Evolutionary conservation across 306 rosid species (phyloP).

Genomic region (Cicer judaicum): DNA sequence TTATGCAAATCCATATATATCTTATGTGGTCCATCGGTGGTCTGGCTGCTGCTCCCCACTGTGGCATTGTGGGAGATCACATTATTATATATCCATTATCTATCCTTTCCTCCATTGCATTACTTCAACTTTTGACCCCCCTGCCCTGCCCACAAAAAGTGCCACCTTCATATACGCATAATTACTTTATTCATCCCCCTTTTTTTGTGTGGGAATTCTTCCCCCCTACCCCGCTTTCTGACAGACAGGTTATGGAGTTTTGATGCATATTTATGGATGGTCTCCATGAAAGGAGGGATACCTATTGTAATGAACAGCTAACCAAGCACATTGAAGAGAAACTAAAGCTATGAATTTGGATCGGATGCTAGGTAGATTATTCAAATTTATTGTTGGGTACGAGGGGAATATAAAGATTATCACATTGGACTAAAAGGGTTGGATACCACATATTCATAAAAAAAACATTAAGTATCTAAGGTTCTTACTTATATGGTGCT

Average conservation of each 20-base stretch:
- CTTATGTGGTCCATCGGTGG: slow-evolving; percentile 46
- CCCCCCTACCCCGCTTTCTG: slow-evolving; percentile 3
- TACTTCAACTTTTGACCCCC: slow-evolving; percentile 42
- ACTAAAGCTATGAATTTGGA: background rate
- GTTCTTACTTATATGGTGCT: too few relatives aligned
- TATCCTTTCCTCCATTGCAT: slow-evolving; percentile 31
- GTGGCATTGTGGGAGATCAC: slow-evolving; percentile 39
- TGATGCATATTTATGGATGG: slow-evolving; percentile 22
- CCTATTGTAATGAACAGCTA: background rate
- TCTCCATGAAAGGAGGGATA: too few relatives aligned
- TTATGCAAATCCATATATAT: slow-evolving; percentile 23
- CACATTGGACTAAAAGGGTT: too few relatives aligned
- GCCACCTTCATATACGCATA: slow-evolving; percentile 36
- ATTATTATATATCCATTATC: slow-evolving; percentile 18
- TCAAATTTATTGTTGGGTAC: too few relatives aligned
- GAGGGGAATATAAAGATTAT: too few relatives aligned
- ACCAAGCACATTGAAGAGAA: background rate
- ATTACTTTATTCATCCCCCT: slow-evolving; percentile 33
- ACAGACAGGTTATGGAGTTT: slow-evolving; percentile 28
- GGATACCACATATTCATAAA: too few relatives aligned
- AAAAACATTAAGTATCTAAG: too few relatives aligned
- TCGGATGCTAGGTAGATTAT: background rate
- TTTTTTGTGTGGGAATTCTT: slow-evolving; percentile 11
- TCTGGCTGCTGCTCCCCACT: slow-evolving; percentile 55
- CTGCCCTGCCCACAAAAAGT: slow-evolving; percentile 23